phyloP scores from a whole-genome alignment of 1,284 basidiomycete genomes.

The Rhodotorula sp. region DNA sequence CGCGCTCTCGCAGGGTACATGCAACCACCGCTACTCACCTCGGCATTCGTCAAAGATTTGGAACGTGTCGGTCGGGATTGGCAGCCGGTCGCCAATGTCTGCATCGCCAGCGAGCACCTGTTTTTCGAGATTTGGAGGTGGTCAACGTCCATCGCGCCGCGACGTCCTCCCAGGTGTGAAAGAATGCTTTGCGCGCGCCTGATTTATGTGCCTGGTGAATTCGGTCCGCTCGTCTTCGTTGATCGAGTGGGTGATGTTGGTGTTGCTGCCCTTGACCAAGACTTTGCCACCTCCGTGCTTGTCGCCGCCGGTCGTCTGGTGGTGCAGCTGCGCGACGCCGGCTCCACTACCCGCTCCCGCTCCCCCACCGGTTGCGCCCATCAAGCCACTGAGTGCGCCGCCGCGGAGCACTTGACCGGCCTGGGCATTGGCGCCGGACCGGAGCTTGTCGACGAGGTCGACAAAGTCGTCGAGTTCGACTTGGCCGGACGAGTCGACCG shows the following conservation, averaged over 20 bases:
- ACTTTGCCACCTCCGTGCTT: slow-evolving; percentile 69
- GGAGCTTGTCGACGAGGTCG: slow-evolving; percentile 83
- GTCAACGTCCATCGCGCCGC: no score
- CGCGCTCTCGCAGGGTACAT: no score
- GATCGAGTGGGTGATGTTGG: slow-evolving; percentile 95
- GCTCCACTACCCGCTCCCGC: not conserved
- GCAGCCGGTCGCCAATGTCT: slow-evolving; percentile 77
- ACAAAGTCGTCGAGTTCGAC: slow-evolving; percentile 99
- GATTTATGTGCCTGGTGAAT: slow-evolving; percentile 97
- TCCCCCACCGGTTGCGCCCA: slow-evolving; percentile 15
- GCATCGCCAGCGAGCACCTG: slow-evolving; percentile 87
- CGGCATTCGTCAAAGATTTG: slow-evolving; percentile 96
- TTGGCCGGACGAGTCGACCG: slow-evolving; percentile 89
- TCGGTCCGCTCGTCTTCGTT: slow-evolving; percentile 95
- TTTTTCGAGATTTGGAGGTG: not conserved
- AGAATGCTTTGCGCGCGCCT: slow-evolving; percentile 59
- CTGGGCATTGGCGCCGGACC: slow-evolving; percentile 52
- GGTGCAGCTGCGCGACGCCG: not conserved
- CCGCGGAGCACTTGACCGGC: slow-evolving; percentile 58
- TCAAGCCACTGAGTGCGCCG: slow-evolving; percentile 36
- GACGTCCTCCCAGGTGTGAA: no score
- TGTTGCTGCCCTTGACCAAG: slow-evolving; percentile 89
- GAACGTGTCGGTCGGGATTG: slow-evolving; percentile 97
- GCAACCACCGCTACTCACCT: slow-evolving; percentile 48
- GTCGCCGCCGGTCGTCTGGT: slow-evolving; percentile 35